A percentile compares a stretch with the other conserved stretches of the same genome.
phyloP scores from a whole-genome alignment of 2,329 filamentous ascomycete species.

The Talaromyces funiculosus region DNA sequence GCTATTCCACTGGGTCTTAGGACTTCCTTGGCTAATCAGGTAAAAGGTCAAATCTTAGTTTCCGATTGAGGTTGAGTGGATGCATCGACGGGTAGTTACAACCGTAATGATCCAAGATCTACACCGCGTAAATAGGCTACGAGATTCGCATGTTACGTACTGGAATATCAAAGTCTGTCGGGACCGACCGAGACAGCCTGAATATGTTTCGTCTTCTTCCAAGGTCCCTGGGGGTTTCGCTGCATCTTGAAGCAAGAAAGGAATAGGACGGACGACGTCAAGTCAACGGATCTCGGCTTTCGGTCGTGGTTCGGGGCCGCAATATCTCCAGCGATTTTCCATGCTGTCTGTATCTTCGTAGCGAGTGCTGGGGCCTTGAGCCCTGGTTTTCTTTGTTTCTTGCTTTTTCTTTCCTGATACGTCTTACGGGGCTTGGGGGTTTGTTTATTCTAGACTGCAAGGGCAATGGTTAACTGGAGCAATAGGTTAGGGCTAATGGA shows the following conservation, averaged over 20 bases:
- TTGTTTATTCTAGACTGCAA: neutral
- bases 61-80: neutral
- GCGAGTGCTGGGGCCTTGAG: neutral
- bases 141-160: neutral
- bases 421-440: neutral
- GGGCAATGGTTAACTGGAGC: neutral
- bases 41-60: neutral
- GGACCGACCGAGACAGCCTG: neutral
- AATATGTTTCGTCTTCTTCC: neutral
- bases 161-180: neutral
- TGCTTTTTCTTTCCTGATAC: neutral
- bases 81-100: too few species aligned
- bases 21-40: too few species aligned
- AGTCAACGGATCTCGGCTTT: neutral
- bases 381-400: neutral
- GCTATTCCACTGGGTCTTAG: too few species aligned
- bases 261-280: neutral
- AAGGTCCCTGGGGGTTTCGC: neutral
- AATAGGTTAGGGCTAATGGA: neutral
- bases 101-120: neutral
- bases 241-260: neutral
- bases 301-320: conserved; percentile 9
- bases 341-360: neutral
- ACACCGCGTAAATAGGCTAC: neutral
- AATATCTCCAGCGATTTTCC: neutral